Evolutionary conservation across 495 filamentous ascomycete species (phyloP).

Genomic region (Talaromyces liani): DNA sequence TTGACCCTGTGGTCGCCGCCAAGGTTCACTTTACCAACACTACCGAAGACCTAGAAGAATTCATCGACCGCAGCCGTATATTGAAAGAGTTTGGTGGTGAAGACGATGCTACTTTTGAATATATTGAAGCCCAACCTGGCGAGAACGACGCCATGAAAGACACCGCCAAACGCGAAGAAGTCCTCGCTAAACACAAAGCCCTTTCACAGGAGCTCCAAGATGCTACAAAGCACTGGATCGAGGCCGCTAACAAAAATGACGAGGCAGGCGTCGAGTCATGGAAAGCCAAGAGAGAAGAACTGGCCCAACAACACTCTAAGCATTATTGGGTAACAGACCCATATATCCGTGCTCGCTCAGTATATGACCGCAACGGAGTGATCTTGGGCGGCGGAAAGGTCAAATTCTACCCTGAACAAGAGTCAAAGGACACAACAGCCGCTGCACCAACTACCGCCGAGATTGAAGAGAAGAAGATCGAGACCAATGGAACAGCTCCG

Average conservation of each 20-base stretch:
- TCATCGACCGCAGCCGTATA: slow-evolving; percentile 64
- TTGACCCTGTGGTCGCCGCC: slow-evolving; percentile 89
- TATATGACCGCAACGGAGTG: slow-evolving; percentile 70
- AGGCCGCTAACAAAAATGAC: slow-evolving; percentile 39
- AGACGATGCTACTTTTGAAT: slow-evolving; percentile 72
- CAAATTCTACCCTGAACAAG: slow-evolving; percentile 54
- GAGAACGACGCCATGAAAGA: slow-evolving; percentile 73
- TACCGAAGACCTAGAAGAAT: slow-evolving; percentile 67
- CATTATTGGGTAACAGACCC: slow-evolving; percentile 85
- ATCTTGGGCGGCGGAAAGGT: slow-evolving; percentile 58
- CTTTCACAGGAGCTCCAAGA: slow-evolving; percentile 65
- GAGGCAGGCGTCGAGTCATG: slow-evolving; percentile 37
- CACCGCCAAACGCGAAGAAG: slow-evolving; percentile 47
- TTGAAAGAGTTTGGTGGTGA: slow-evolving; percentile 73
- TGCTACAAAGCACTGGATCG: slow-evolving; percentile 63
- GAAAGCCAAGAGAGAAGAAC: slow-evolving; percentile 46
- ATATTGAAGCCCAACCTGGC: slow-evolving; percentile 59
- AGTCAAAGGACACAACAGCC: slow-evolving; percentile 13
- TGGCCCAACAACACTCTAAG: slow-evolving; percentile 54
- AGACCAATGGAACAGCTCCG: not conserved
- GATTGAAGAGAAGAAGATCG: not conserved
- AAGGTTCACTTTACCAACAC: slow-evolving; percentile 95
- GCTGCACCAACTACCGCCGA: slow-evolving; percentile 13
- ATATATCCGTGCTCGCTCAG: slow-evolving; percentile 61
- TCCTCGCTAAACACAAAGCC: slow-evolving; percentile 51